Evolutionary conservation across 2,329 filamentous ascomycete species (phyloP).

Genomic region (Ophiostoma tasmaniense): DNA sequence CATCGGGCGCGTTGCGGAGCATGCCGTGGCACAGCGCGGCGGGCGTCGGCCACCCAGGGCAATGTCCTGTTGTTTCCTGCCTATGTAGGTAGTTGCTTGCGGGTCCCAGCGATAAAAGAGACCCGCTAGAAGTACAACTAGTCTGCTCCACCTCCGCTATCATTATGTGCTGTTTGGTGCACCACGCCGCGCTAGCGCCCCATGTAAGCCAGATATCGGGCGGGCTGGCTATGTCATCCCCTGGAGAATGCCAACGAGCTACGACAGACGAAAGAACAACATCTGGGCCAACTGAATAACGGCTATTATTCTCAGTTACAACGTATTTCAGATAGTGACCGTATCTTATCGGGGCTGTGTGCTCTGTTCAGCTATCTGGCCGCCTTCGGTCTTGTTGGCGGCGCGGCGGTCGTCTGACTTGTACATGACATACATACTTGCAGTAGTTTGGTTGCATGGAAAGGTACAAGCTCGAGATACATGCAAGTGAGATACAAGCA

Average conservation of each 20-base stretch:
- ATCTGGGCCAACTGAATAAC: too few relatives aligned
- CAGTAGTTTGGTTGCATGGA: neutral
- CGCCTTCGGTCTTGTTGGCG: neutral
- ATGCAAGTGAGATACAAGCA: neutral
- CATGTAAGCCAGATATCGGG: neutral
- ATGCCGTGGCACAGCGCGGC: constrained; percentile 6
- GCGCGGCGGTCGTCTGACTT: neutral
- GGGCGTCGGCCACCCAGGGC: constrained; percentile 3
- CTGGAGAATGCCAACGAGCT: constrained; percentile 1
- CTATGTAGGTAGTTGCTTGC: constrained; percentile 5
- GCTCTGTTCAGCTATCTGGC: neutral
- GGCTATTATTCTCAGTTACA: neutral
- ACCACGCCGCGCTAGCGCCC: neutral
- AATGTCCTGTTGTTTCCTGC: neutral
- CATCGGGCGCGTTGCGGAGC: constrained; percentile 4
- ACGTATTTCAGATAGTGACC: neutral
- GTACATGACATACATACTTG: neutral
- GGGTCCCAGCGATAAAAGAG: constrained; percentile 4
- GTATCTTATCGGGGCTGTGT: neutral
- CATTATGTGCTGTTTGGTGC: neutral
- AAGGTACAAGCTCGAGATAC: neutral
- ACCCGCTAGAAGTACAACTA: neutral
- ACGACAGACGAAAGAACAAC: neutral
- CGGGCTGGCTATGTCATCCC: constrained; percentile 5
- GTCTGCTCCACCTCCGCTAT: neutral